Evolutionary conservation across 148 eudicot species (phyloP), one percentile per base, ranked within the genome.

Genomic region (Vaccinium darrowii): DNA sequence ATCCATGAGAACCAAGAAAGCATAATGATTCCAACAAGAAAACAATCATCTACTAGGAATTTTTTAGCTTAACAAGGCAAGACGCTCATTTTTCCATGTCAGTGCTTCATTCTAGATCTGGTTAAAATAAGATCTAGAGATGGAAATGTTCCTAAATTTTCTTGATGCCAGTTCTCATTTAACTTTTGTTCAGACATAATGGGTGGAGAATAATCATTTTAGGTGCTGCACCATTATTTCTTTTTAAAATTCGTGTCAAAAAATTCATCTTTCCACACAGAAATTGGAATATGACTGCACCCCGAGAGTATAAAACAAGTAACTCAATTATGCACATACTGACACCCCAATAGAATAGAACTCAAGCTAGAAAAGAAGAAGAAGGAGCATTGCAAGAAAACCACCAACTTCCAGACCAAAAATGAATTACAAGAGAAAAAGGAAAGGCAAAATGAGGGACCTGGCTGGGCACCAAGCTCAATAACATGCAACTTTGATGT

Each of bases 401-500:
- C 9, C 18, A 2, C 54, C 71, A 12, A 36, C 69, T 18, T 47
- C 12, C 13, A 58, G 7, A 39, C 2, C 3, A 84, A 54, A 30
- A 47, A n/a, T 15, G 33, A 73, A 58, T 21, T 58, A 63, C 73
- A 57, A 25, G 16, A 39, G 76, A 27, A 43, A 39, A 54, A 73
- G 76, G 23, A 18, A 18, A 52, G 60, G 2, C n/a, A 60, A 19
- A 5, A 25, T 72, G 76, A 23, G 60, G 1, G 21, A 91, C 99
- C 99, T 92, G 97, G 93, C 88, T 93, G 98, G 75, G 99, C 99
- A 80, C 99, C 99, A 85, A 97, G 99, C 92, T 97, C 99, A 77
- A 97, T 97, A 21, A 97, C 90, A 88, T 97, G 99, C 86, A 97
- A 90, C 87, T 97, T 97, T 50, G 99, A 97, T 82, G 91, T 90